A percentile compares a stretch with the other conserved stretches of the same genome.
Evolutionary conservation across 225 moss, liverwort and hornwort genomes (phyloP).

Genomic region (Antitrichia curtipendula): DNA sequence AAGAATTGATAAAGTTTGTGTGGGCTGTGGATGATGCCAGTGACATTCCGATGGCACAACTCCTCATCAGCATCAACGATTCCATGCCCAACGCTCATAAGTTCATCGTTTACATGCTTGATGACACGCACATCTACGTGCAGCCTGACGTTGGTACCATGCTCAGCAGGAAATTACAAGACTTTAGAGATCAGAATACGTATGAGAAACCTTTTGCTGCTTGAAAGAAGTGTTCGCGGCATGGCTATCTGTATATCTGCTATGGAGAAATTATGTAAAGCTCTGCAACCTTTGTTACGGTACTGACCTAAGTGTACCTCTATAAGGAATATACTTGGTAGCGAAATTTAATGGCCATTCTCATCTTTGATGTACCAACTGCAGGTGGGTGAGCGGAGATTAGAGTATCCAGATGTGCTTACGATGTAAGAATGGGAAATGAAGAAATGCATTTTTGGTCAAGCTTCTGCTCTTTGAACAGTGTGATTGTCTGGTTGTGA

Average conservation of each 20-base stretch:
- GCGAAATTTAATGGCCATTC: neutral
- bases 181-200: conserved; percentile 79
- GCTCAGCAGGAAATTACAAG: conserved; percentile 61
- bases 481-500: neutral
- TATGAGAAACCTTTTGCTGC: conserved; percentile 58
- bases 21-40: conserved; percentile 21
- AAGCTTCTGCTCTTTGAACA: neutral
- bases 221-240: neutral
- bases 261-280: neutral
- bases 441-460: neutral
- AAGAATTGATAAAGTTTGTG: neutral
- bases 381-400: neutral
- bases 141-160: conserved; percentile 76
- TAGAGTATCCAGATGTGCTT: neutral
- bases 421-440: neutral
- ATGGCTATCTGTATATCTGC: neutral
- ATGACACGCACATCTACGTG: conserved; percentile 90
- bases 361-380: neutral
- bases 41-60: conserved; percentile 96
- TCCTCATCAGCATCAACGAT: conserved; percentile 66
- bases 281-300: neutral
- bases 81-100: conserved; percentile 80
- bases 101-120: conserved; percentile 87
- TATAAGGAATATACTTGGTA: neutral
- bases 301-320: neutral